Evolutionary conservation across 2,329 filamentous ascomycete species (phyloP).

Genomic region (Fusarium caatingaense): DNA sequence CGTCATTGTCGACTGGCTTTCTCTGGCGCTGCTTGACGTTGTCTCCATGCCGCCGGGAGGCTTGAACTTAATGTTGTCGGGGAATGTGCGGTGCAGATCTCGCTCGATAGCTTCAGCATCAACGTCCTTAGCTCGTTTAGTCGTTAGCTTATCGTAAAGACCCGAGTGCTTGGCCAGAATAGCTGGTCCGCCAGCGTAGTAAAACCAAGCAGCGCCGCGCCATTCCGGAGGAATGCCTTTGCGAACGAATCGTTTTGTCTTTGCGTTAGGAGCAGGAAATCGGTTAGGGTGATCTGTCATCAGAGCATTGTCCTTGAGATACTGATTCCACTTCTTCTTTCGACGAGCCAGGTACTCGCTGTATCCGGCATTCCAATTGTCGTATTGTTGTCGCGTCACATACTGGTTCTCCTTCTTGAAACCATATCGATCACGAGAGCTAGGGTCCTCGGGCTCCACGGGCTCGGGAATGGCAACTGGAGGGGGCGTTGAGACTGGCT

Average conservation of each 20-base stretch:
- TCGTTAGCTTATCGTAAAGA: slow-evolving; percentile 78
- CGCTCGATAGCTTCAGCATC: slow-evolving; percentile 93
- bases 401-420: slow-evolving; percentile 91
- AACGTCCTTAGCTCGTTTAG: slow-evolving; percentile 72
- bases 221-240: slow-evolving; percentile 96
- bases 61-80: slow-evolving; percentile 92
- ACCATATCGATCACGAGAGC: slow-evolving; percentile 82
- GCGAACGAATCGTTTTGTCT: slow-evolving; percentile 88
- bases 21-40: slow-evolving; percentile 47
- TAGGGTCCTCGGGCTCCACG: slow-evolving; percentile 60
- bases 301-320: slow-evolving; percentile 81
- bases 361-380: slow-evolving; percentile 83
- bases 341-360: slow-evolving; percentile 79
- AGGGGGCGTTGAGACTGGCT: slow-evolving; percentile 36
- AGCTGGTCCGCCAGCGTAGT: slow-evolving; percentile 88
- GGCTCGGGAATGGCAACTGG: slow-evolving; percentile 46
- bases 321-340: slow-evolving; percentile 81
- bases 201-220: slow-evolving; percentile 97
- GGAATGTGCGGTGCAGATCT: slow-evolving; percentile 92
- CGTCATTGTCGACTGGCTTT: slow-evolving; percentile 54
- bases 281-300: slow-evolving; percentile 76
- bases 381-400: slow-evolving; percentile 80
- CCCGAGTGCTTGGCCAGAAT: slow-evolving; percentile 81
- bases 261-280: slow-evolving; percentile 83
- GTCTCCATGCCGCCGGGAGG: slow-evolving; percentile 59